Base-by-base conservation (phyloP, 2,329 filamentous ascomycete species). In the Diaporthe sp. region DNA sequence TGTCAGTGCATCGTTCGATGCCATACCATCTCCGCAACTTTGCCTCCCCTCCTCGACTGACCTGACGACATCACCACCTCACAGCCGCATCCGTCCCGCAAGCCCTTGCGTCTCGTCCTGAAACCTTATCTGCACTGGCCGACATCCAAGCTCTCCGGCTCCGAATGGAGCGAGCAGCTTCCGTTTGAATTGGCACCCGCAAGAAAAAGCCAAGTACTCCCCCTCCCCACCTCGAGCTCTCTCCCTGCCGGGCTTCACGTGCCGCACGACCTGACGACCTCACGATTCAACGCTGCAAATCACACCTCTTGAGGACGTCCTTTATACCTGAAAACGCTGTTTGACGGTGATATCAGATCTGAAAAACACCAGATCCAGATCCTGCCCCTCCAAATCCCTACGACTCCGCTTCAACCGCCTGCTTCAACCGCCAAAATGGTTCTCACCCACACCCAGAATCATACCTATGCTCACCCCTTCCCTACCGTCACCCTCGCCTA, bases 401-500 rank as follows among this genome's bases (percentile, higher is more conserved):
- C 28, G 17, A 37, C 58, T 62, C 34, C 37, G 31, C 15, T 34
- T n/a, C 34, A 31, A 42, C 37, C 72, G 81, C 78, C 39, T 8
- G 60, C 39, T 22, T n/a, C 72, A 49, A 51, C 31, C 73, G 82
- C 78, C 81, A 88, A 82, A 74, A 92, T 92, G 90, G 90, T 92
- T 78, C 89, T 92, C 84, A 90, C 89, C 9, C 90, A 91, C 83
- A 90, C 90, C 72, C 92, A 91, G 80, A 91, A 90, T 85, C 93
- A 94, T 83, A 91, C 89, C 81, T 95, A 96, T 88, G 89, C 92
- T 78, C 95, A 96, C 85, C 93, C 94, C 67, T 96, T 96, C 86
- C 92, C 94, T 77, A 94, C 94, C 83, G 94, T 97, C 77, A 95
- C 94, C 67, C 92, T 97, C 84, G 94, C 94, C 86, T 97, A 95